Evolutionary conservation across 2,329 filamentous ascomycete genomes (phyloP), one percentile per base, ranked within the genome.

Genomic region (Verticillium nonalfalfae): DNA sequence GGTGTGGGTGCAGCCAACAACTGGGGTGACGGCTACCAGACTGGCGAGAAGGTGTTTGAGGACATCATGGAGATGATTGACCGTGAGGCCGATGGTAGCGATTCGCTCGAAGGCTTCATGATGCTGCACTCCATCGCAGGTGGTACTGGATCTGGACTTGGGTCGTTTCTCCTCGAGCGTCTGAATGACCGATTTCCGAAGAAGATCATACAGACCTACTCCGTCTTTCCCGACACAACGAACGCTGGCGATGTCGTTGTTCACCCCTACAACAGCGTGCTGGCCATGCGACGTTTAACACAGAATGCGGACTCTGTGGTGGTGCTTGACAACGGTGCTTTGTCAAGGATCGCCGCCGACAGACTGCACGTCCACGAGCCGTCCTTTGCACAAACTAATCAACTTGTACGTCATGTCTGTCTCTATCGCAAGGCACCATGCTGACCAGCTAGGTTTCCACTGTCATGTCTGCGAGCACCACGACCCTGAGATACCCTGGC

Each of bases 1-100:
- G 95, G 95, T 62, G 87, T 91, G 60, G 95, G 95, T 56, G 95
- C 95, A 7, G 95, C 93, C 56, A 99, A 99, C 77, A 99, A 98
- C 75, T 99, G 95, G 95, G 95, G 93, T 64, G 90, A 95, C 71
- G 95, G 95, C 56, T 99, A 99, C 77, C 88, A 95, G 67, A 93
- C 91, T 60, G 95, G 93, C 68, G 93, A 97, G 74, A 82, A 84
- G 55, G 92, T 99, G 21, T 92, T 94, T 69, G 95, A 99, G 75
- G 95, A 99, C 74, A 92, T 99, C 61, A 91, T 99, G 83, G 96
- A 99, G 74, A 99, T 99, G 93, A 97, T 99, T 71, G 95, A 99
- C 73, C 90, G 95, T 63, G 95, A 99, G 75, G 95, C 96, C 15
- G 95, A 99, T 75, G 96, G 96, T 36, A 98, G 94, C 73, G 95